Base-by-base conservation (phyloP, 2,329 filamentous ascomycete genomes). In the Myriosclerotinia curreyana region DNA sequence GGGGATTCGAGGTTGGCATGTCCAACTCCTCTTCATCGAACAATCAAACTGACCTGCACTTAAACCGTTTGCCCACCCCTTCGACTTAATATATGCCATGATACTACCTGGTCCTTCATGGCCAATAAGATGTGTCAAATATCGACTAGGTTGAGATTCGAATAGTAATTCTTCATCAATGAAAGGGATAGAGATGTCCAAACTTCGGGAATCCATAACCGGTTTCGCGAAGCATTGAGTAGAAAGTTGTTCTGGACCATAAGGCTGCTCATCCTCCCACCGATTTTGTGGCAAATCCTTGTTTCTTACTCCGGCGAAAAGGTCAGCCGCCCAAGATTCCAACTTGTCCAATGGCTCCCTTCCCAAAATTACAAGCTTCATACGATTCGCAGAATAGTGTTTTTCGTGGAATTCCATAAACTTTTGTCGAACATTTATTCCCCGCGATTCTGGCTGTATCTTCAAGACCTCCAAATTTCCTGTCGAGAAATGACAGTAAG, bases 21-120 rank as follows among this genome's bases (percentile, higher is more conserved):
- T 12, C 15, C 17, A 44, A 7, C 12, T 22, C 25, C 17, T 15
- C 15, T 11, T 11, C 17, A 12, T 31, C 22, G 38, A 53, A 65
- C 50, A 36, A 7, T 48, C 2, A 42, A 42, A 62, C 71, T 59
- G 68, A 71, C 72, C 72, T 66, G 88, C 86, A 64, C 84, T 86
- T 9, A 91, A 78, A 2, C 82, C 83, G 71, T 87, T 89, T 17
- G 85, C 87, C 86, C 87, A 90, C 5, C 88, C 88, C 74, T 88
- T 89, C 20, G 82, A 83, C 72, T 91, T 91, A 70, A 91, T 80
- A 72, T 89, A 87, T 14, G 88, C 84, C 69, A 91, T 79, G 67
- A 91, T 86, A 75, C 88, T 91, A 25, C 88, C 88, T 1, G 88
- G 88, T 1, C 88, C 88, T 74, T 91, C 88, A 69, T 91, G 88